Percentiles rank a stretch among this genome's conserved stretches.
phyloP scores from a whole-genome alignment of 1,284 basidiomycete genomes.

The Uromyces viciae-fabae region DNA sequence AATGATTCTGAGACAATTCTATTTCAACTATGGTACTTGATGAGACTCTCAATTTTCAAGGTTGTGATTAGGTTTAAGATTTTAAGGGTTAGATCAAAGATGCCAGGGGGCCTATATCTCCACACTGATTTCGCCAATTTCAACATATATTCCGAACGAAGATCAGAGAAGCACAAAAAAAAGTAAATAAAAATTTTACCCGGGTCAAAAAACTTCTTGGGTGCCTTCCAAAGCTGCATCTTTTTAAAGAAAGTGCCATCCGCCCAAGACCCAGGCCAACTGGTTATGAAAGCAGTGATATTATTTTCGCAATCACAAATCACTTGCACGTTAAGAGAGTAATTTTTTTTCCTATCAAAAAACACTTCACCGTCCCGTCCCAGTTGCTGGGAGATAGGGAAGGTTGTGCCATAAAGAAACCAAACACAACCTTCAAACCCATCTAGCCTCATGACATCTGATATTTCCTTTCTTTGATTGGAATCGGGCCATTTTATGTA shows the following conservation, averaged over 20 bases:
- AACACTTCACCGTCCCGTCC: background rate
- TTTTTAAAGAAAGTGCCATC: background rate
- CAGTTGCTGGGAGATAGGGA: background rate
- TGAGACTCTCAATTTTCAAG: no score
- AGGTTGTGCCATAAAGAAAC: constrained; percentile 4
- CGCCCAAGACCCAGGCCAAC: background rate
- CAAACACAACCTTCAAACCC: background rate
- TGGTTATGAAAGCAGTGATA: background rate
- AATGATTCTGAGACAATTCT: no score
- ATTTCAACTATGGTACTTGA: no score
- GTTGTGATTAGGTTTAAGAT: no score
- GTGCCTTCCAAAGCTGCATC: background rate
- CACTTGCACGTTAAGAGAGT: background rate
- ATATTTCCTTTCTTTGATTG: background rate
- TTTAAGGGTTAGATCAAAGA: no score
- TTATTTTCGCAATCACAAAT: background rate
- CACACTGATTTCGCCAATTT: no score
- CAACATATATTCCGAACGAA: no score
- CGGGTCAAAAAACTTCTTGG: background rate
- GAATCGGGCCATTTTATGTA: background rate
- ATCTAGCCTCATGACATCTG: background rate
- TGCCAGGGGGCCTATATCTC: no score
- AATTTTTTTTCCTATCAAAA: background rate
- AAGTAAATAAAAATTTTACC: background rate
- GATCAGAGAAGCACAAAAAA: no score